Conservation (phyloP, 2,329 filamentous ascomycete species). For the Claviceps africana region DNA sequence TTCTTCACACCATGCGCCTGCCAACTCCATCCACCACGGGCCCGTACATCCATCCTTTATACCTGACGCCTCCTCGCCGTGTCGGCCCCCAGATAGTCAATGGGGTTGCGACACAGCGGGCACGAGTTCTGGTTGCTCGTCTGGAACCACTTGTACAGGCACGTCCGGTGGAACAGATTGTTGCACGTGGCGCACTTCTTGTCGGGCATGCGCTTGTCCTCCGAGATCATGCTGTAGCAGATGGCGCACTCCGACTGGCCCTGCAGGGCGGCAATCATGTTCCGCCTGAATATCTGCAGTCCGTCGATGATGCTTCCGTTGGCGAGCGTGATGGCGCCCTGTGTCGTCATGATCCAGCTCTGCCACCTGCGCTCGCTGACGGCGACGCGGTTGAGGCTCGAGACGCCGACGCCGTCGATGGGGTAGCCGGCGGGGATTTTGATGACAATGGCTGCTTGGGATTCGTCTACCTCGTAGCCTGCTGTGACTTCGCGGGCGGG, state of each 20-base stretch:
- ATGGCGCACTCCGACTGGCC: constrained; percentile 93
- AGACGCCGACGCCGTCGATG: constrained; percentile 61
- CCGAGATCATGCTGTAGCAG: constrained; percentile 87
- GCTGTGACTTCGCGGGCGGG: constrained; percentile 65
- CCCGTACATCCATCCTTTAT: neutral
- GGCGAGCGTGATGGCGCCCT: constrained; percentile 86
- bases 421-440: constrained; percentile 71
- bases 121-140: constrained; percentile 84
- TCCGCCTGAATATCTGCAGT: constrained; percentile 69
- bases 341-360: constrained; percentile 74
- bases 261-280: constrained; percentile 77
- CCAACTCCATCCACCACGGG: neutral
- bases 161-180: constrained; percentile 80
- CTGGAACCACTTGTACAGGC: constrained; percentile 95
- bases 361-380: constrained; percentile 89
- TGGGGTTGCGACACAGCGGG: constrained; percentile 82
- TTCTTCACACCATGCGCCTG: no score
- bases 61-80: constrained; percentile 23
- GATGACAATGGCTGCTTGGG: constrained; percentile 70
- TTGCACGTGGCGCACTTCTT: constrained; percentile 88
- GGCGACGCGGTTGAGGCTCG: constrained; percentile 67
- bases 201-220: constrained; percentile 78
- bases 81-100: constrained; percentile 42
- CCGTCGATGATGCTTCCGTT: constrained; percentile 83
- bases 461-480: constrained; percentile 78